phyloP scores from a whole-genome alignment of 2,329 filamentous ascomycete species.

The Colletotrichum musicola region DNA sequence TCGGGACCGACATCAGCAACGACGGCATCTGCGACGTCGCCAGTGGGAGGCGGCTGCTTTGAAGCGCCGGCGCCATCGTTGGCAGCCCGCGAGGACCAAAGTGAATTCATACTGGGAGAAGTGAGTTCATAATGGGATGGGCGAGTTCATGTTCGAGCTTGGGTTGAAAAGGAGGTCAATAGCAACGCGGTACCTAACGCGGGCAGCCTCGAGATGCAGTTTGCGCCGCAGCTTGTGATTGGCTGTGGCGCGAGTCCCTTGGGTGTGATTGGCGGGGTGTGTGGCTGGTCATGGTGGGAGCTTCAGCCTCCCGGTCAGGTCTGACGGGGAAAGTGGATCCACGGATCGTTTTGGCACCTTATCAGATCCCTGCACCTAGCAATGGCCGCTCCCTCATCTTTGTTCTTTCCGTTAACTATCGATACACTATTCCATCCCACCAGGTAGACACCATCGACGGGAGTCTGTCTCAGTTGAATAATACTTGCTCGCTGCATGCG shows the following conservation, averaged over 20 bases:
- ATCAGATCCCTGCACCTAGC: too few relatives aligned
- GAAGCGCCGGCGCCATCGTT: constrained; percentile 47
- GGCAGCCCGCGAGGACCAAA: constrained; percentile 55
- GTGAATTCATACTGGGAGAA: constrained; percentile 57
- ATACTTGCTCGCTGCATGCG: too few relatives aligned
- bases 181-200: constrained; percentile 14
- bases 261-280: constrained; percentile 34
- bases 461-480: too few relatives aligned
- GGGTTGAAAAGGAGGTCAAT: constrained; percentile 14
- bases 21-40: constrained; percentile 58
- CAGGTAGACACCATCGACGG: too few relatives aligned
- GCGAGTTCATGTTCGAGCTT: constrained; percentile 17
- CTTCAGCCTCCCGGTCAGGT: constrained; percentile 1
- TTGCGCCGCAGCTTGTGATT: constrained; percentile 37
- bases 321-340: neutral
- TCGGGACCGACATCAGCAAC: constrained; percentile 52
- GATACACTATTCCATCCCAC: too few relatives aligned
- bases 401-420: too few relatives aligned
- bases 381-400: too few relatives aligned
- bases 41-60: constrained; percentile 42
- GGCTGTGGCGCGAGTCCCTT: constrained; percentile 5
- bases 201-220: constrained; percentile 35
- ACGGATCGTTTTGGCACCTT: neutral
- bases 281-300: constrained; percentile 10
- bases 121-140: constrained; percentile 4